Percentiles rank a stretch among this genome's conserved stretches.
Evolutionary conservation across 768 basidiomycete species (phyloP).

Genomic region (Suillus decipiens): DNA sequence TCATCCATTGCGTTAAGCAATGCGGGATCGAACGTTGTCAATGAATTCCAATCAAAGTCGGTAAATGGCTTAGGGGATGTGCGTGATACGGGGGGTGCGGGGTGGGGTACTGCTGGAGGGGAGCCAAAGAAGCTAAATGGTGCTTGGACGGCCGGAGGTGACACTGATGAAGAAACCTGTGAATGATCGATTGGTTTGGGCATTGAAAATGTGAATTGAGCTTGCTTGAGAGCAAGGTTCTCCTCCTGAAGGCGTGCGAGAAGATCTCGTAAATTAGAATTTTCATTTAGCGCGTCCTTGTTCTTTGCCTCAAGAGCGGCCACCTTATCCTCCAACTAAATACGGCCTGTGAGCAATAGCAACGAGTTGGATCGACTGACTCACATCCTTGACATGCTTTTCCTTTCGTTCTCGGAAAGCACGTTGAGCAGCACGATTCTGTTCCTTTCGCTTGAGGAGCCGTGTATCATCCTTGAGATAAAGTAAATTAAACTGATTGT

Average conservation of each 20-base stretch:
- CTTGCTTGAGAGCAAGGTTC: conserved; percentile 79
- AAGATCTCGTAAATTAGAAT: conserved; percentile 87
- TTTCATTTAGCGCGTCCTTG: conserved; percentile 69
- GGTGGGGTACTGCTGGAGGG: conserved; percentile 23
- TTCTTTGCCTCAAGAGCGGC: conserved; percentile 85
- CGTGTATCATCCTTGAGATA: conserved; percentile 64
- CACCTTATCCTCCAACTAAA: conserved; percentile 88
- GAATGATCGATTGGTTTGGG: conserved; percentile 42
- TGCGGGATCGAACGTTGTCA: conserved; percentile 72
- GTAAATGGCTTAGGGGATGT: conserved; percentile 28
- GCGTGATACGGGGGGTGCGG: conserved; percentile 33
- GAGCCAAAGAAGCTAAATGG: conserved; percentile 30
- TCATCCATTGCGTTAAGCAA: conserved; percentile 68
- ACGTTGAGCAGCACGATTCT: conserved; percentile 95
- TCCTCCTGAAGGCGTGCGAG: conserved; percentile 84
- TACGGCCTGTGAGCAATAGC: not conserved
- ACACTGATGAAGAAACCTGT: conserved; percentile 22
- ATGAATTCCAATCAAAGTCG: conserved; percentile 61
- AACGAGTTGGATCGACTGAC: conserved; percentile 32
- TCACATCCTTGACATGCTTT: conserved; percentile 94
- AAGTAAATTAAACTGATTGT: conserved; percentile 9
- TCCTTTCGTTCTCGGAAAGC: conserved; percentile 98
- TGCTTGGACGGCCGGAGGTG: conserved; percentile 24
- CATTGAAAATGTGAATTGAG: conserved; percentile 82
- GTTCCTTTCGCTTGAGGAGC: conserved; percentile 89